Evolutionary conservation across 345 rosid genomes (phyloP), one percentile per base, ranked within the genome.

Genomic region (Linum lewisii): DNA sequence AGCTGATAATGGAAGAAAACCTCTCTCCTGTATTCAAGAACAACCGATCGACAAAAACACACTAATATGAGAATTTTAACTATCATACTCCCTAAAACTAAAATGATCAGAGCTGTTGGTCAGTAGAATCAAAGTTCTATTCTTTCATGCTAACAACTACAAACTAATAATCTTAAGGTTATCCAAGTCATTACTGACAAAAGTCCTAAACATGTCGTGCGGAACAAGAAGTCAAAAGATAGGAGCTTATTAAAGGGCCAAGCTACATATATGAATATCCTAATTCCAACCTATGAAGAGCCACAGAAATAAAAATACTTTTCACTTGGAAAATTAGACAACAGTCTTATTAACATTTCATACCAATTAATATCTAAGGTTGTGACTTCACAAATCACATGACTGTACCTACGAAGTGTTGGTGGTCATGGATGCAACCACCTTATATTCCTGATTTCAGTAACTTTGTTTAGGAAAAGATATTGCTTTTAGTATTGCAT

Each of bases 1-100:
- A 70, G 89, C 91, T 59, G 99, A 93, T 74, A 93, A 69, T 63
- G 97, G 85, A 73, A 89, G 95, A 83, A 89, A 82, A n/a, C 97
- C 99, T 51, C 92, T 81, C 74, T 93, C 99, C 99, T 93, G 86
- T 54, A 52, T 20, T 13, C 24, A 52, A 24, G 15, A 21, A 24
- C 54, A 51, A 51, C 21, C 7, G n/a, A 5, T 18, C n/a, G 24
- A 52, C 56, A 20, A 21, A 52, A 21, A 19, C 11, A 52, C 20
- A n/a, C 47, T 3, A 29, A 42, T 42, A 11, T 42, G 16, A 11
- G 47, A 42, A 42, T 14, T n/a, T 7, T 3, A 42, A 42, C 18
- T 16, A 42, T 42, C 15, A 11, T 42, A 42, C 16, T 42, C 14
- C 38, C 47, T 42, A 11, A 42, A 42, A 42, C 47, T 42, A 42